Conservation (phyloP, 75 land plant species). For the Cryptomeria japonica region DNA sequence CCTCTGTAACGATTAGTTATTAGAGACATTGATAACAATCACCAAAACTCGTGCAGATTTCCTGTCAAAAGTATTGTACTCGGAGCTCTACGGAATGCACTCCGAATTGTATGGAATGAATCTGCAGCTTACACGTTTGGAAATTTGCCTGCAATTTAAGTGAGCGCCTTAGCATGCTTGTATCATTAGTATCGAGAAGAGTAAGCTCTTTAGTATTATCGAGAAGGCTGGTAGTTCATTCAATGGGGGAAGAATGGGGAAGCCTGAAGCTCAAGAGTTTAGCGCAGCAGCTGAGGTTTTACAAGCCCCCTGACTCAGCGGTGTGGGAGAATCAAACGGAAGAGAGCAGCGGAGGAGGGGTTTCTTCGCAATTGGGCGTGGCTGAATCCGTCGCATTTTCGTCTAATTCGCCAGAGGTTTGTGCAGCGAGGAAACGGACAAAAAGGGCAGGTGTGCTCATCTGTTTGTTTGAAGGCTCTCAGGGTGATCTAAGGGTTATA, state of each 20-base stretch:
- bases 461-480: conserved; percentile 64
- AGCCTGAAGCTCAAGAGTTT: conserved; percentile 14
- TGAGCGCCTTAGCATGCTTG: not conserved
- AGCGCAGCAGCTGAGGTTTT: conserved; percentile 30
- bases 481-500: conserved; percentile 75
- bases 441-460: conserved; percentile 80
- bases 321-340: conserved; percentile 1
- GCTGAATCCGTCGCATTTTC: conserved; percentile 15
- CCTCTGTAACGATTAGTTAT: too few species aligned
- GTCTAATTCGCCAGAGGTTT: not conserved
- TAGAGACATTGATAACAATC: too few species aligned
- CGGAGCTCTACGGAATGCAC: too few species aligned
- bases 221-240: not conserved
- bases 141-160: too few species aligned
- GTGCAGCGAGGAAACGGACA: conserved; percentile 10
- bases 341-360: conserved; percentile 17
- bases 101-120: too few species aligned
- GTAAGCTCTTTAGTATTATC: not conserved
- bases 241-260: conserved; percentile 8
- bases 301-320: conserved; percentile 17
- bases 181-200: not conserved
- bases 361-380: conserved; percentile 19
- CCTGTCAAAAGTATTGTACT: too few species aligned
- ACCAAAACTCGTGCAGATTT: too few species aligned
- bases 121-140: too few species aligned